Conservation (phyloP, 2,329 filamentous ascomycete genomes). For the Ophiosphaerella korrae region DNA sequence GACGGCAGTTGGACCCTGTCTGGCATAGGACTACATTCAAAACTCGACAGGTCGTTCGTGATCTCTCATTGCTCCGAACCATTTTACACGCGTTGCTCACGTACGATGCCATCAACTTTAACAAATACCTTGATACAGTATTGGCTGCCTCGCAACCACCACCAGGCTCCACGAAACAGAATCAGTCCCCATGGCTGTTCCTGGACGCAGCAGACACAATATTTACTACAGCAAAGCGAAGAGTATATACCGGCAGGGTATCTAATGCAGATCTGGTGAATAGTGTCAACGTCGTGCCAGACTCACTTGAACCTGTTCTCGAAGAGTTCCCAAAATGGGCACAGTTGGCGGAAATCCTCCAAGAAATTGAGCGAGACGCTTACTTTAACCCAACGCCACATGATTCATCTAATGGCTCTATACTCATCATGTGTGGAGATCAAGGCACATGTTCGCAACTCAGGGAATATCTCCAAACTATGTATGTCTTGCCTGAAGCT, state of each 20-base stretch:
- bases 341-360: slow-evolving; percentile 83
- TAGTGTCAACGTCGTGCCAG: slow-evolving; percentile 54
- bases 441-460: slow-evolving; percentile 84
- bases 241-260: slow-evolving; percentile 81
- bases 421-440: slow-evolving; percentile 94
- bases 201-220: slow-evolving; percentile 93
- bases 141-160: slow-evolving; percentile 87
- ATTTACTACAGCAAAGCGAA: slow-evolving; percentile 84
- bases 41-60: slow-evolving; percentile 91
- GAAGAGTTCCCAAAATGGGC: slow-evolving; percentile 97
- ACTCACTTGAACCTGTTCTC: slow-evolving; percentile 77
- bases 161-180: slow-evolving; percentile 83
- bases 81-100: slow-evolving; percentile 82
- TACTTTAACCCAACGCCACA: slow-evolving; percentile 78
- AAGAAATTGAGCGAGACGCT: slow-evolving; percentile 89
- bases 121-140: slow-evolving; percentile 92
- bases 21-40: slow-evolving; percentile 97
- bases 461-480: slow-evolving; percentile 87
- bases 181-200: slow-evolving; percentile 94
- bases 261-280: slow-evolving; percentile 60
- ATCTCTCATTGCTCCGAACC: slow-evolving; percentile 79
- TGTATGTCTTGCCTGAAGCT: slow-evolving; percentile 71
- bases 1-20: slow-evolving; percentile 89
- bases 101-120: slow-evolving; percentile 88
- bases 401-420: slow-evolving; percentile 88